Evolutionary conservation across 1,284 basidiomycete species (phyloP).

Genomic region (Chondrostereum purpureum): DNA sequence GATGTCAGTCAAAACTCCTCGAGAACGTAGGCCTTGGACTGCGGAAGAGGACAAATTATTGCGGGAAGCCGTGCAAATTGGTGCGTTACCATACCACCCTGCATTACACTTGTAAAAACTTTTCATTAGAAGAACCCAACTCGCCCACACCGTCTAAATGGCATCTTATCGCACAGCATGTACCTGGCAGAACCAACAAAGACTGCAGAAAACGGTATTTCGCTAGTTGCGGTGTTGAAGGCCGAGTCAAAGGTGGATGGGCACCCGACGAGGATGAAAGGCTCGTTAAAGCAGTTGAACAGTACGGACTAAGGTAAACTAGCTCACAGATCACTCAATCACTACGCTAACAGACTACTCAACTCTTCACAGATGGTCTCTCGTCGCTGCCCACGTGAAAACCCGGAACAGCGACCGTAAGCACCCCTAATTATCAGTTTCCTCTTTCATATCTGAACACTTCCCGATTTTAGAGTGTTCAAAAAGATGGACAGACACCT

Average conservation of each 20-base stretch:
- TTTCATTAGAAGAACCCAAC: constrained; percentile 40
- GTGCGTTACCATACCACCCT: constrained; percentile 21
- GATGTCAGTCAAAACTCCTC: background rate
- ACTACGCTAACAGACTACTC: constrained; percentile 6
- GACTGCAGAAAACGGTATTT: constrained; percentile 57
- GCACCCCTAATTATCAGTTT: constrained; percentile 16
- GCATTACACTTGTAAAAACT: constrained; percentile 3
- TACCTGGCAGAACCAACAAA: constrained; percentile 52
- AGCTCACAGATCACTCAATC: background rate
- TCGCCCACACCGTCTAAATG: constrained; percentile 49
- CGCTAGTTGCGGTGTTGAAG: constrained; percentile 53
- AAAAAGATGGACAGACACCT: constrained; percentile 52
- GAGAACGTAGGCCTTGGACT: constrained; percentile 52
- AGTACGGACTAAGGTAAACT: constrained; percentile 42
- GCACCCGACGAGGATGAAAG: constrained; percentile 50
- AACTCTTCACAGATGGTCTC: constrained; percentile 37
- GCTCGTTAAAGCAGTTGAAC: constrained; percentile 45
- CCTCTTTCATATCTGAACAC: constrained; percentile 1
- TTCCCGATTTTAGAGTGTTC: constrained; percentile 44
- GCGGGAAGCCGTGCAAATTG: constrained; percentile 42
- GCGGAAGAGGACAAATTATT: constrained; percentile 49
- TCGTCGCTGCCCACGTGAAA: constrained; percentile 45
- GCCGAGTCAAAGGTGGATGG: constrained; percentile 48
- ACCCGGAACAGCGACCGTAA: constrained; percentile 51
- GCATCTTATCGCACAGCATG: constrained; percentile 55